Conservation (phyloP, 176 grass and related monocot species). For the Aegilops bicornis region DNA sequence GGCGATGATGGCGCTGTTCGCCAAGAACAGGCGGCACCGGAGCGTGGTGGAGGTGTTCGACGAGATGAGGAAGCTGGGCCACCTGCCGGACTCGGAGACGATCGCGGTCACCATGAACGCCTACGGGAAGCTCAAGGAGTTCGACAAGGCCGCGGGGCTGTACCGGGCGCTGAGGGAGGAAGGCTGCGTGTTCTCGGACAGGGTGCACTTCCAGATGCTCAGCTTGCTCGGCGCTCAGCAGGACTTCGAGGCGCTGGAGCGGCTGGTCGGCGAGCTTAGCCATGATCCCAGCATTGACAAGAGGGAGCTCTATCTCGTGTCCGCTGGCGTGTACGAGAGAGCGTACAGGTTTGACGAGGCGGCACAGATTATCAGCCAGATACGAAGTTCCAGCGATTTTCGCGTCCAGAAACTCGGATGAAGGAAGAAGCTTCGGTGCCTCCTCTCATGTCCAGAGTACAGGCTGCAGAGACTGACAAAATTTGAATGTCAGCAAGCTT, state of each 20-base stretch:
- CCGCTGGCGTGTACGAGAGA: constrained; percentile 68
- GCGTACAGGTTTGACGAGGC: constrained; percentile 69
- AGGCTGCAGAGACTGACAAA: background rate
- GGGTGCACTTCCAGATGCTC: constrained; percentile 98
- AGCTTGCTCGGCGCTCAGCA: constrained; percentile 76
- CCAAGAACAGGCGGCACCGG: constrained; percentile 61
- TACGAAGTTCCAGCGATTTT: constrained; percentile 42
- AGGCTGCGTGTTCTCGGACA: constrained; percentile 79
- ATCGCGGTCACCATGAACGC: constrained; percentile 87
- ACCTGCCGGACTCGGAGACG: constrained; percentile 75
- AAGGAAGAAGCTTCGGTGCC: constrained; percentile 31
- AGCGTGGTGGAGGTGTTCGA: constrained; percentile 83
- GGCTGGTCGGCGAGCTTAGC: constrained; percentile 54
- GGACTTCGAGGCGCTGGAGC: constrained; percentile 66
- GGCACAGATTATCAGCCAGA: constrained; percentile 58
- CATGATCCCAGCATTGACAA: constrained; percentile 72
- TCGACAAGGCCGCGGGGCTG: constrained; percentile 51
- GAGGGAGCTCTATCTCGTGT: constrained; percentile 81
- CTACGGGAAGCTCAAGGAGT: constrained; percentile 79
- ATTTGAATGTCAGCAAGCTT: background rate
- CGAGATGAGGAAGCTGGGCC: constrained; percentile 59
- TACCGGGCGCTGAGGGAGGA: constrained; percentile 66
- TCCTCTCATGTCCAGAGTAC: background rate
- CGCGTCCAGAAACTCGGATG: constrained; percentile 26
- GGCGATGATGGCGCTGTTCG: constrained; percentile 72